phyloP scores from a whole-genome alignment of 306 rosid genomes.

The Prunus armeniaca region DNA sequence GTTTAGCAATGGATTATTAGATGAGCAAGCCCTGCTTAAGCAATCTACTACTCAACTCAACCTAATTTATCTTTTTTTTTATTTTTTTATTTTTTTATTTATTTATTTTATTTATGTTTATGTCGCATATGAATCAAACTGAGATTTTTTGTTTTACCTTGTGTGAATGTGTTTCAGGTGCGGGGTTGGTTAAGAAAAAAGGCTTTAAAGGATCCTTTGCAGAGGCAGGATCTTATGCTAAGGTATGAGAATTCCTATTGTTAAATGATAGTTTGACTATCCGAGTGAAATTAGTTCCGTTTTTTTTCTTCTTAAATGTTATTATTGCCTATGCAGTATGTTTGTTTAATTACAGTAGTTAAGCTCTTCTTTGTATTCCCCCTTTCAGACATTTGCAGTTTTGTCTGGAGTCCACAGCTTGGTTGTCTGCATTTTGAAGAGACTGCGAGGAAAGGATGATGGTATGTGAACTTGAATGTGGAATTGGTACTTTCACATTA shows the following conservation, averaged over 20 bases:
- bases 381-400: slow-evolving; percentile 86
- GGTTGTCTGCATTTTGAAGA: slow-evolving; percentile 90
- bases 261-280: not conserved
- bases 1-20: not conserved
- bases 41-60: not conserved
- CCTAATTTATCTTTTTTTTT: not conserved
- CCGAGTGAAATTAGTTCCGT: not conserved
- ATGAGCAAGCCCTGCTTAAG: not conserved
- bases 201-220: slow-evolving; percentile 91
- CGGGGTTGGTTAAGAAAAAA: slow-evolving; percentile 82
- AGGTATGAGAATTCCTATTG: slow-evolving; percentile 44
- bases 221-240: slow-evolving; percentile 86
- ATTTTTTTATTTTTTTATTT: no score
- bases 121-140: not conserved
- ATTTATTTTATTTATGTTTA: no score
- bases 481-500: not conserved
- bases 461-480: slow-evolving; percentile 38
- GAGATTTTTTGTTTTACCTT: not conserved
- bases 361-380: slow-evolving; percentile 1
- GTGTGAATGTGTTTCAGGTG: slow-evolving; percentile 50
- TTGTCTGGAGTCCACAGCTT: slow-evolving; percentile 95
- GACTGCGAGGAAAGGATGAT: slow-evolving; percentile 95
- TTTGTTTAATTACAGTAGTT: not conserved
- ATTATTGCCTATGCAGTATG: not conserved
- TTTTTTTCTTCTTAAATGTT: not conserved